A percentile compares a stretch with the other conserved stretches of the same genome.
These are phyloP conservation scores for Tulasnella sp. DNA, from an alignment of 768 basidiomycete genomes.

Conservation along the genomic window DNA sequence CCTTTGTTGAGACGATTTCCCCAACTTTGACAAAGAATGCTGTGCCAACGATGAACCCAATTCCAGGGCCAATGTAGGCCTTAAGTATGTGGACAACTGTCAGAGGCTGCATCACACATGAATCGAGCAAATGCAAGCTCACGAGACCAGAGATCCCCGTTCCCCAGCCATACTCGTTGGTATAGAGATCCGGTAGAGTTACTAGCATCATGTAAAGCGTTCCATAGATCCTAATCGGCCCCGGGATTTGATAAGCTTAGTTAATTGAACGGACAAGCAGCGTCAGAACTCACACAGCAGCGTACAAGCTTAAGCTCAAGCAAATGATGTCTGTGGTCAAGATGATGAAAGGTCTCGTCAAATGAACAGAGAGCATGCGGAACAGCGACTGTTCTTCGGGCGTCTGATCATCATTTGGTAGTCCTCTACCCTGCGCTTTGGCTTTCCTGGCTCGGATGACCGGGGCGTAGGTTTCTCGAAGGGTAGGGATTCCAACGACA, in stretches of 20 bases:
- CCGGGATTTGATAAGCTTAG: neutral
- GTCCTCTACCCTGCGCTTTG: slow-evolving; percentile 41
- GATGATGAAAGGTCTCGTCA: slow-evolving; percentile 49
- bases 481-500: slow-evolving; percentile 40
- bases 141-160: slow-evolving; percentile 47
- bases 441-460: slow-evolving; percentile 47
- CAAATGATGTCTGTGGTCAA: slow-evolving; percentile 57
- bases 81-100: neutral
- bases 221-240: slow-evolving; percentile 26
- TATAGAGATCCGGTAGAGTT: slow-evolving; percentile 46
- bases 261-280: neutral
- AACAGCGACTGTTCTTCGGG: slow-evolving; percentile 43
- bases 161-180: slow-evolving; percentile 36
- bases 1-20: slow-evolving; percentile 30
- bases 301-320: slow-evolving; percentile 62
- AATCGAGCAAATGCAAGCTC: slow-evolving; percentile 2
- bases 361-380: slow-evolving; percentile 57
- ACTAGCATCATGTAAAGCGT: slow-evolving; percentile 69
- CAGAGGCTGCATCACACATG: neutral
- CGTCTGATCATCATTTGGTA: slow-evolving; percentile 21
- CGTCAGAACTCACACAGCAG: slow-evolving; percentile 50
- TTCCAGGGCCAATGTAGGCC: slow-evolving; percentile 37
- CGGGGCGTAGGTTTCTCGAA: slow-evolving; percentile 69
- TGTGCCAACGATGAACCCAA: slow-evolving; percentile 33
- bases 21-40: slow-evolving; percentile 30